Base-by-base conservation (phyloP, 495 filamentous ascomycete genomes). In the Xylaria longipes region DNA sequence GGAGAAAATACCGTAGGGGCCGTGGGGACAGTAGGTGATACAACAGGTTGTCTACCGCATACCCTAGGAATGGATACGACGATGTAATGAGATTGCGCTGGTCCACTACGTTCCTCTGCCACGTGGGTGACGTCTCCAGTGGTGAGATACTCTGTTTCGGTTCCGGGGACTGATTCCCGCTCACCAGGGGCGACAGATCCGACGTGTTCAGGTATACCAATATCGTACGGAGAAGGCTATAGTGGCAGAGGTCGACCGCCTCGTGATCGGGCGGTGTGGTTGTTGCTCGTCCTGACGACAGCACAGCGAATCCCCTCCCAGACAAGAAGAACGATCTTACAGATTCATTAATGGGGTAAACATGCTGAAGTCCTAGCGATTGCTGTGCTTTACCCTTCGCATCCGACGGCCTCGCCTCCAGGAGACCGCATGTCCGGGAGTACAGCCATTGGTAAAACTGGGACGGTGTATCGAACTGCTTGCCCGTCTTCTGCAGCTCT, bases 251-350 rank as follows among this genome's bases (percentile, higher is more conserved):
- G 60, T 81, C 76, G 63, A 80, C 57, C 41, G 75, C 77, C 35
- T 76, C 71, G 11, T 20, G 50, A 12, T 25, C 69, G 69, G 39
- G 74, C 56, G 58, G 72, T 60, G 9, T 71, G 33, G 57, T 69
- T 66, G 25, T 52, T 41, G 5, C 57, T 70, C 15, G 54, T 25
- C 67, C 54, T 3, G 43, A 22, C 5, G 74, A 70, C 9, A 83
- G 71, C 27, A 73, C 77, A 11, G 78, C 71, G 37, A 81, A 83
- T 25, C 81, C 81, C 6, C 78, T 76, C 3, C 78, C 79, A 3
- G 77, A 77, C 20, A 80, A 70, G 71, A 83, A 83, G 72, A 83
- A 83, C 9, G 71, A 71, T n/a, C 73, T 71, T 14, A 83, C 80
- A 0, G 81, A 82, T 46, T 71, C 37, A 68, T 81, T 79, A 35